These are phyloP conservation scores for Kingdonia uniflora DNA, from an alignment of 164 flowering plant species.

Conservation along the genomic window DNA sequence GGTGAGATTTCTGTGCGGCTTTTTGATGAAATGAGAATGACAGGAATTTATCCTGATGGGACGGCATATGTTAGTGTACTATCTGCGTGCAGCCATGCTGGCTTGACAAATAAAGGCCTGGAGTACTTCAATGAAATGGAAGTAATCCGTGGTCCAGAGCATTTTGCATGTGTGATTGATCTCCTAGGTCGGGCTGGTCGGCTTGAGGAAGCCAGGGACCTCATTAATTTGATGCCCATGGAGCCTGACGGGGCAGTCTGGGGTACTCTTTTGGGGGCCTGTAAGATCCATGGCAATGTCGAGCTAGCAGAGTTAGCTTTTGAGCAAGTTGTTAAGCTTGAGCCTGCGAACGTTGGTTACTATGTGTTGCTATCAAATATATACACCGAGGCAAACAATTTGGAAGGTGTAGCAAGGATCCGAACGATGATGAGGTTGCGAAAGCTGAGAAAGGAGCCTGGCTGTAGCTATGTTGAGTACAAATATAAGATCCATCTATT, in stretches of 20 bases:
- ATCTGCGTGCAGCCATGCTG: conserved; percentile 89
- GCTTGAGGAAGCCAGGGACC: conserved; percentile 44
- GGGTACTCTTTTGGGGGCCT: conserved; percentile 88
- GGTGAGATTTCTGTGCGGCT: conserved; percentile 53
- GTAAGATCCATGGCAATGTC: conserved; percentile 60
- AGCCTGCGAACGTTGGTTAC: conserved; percentile 71
- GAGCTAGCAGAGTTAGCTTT: conserved; percentile 75
- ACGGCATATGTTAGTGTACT: conserved; percentile 58
- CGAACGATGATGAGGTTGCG: conserved; percentile 64
- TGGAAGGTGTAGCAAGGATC: conserved; percentile 45
- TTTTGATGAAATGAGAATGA: conserved; percentile 53
- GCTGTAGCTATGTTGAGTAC: conserved; percentile 69
- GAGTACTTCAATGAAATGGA: conserved; percentile 45
- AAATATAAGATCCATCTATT: conserved; percentile 53
- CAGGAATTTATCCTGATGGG: conserved; percentile 51
- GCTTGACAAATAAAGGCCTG: conserved; percentile 59
- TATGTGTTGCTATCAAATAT: conserved; percentile 74
- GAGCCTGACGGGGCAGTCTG: conserved; percentile 85
- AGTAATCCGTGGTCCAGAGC: conserved; percentile 55
- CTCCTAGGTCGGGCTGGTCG: conserved; percentile 85
- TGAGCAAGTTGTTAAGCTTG: conserved; percentile 44
- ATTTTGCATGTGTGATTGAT: conserved; percentile 79
- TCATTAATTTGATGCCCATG: conserved; percentile 48
- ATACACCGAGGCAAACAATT: conserved; percentile 39
- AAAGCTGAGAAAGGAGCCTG: conserved; percentile 71